Evolutionary conservation across 345 rosid species (phyloP).

Genomic region (Tarenaya hassleriana): DNA sequence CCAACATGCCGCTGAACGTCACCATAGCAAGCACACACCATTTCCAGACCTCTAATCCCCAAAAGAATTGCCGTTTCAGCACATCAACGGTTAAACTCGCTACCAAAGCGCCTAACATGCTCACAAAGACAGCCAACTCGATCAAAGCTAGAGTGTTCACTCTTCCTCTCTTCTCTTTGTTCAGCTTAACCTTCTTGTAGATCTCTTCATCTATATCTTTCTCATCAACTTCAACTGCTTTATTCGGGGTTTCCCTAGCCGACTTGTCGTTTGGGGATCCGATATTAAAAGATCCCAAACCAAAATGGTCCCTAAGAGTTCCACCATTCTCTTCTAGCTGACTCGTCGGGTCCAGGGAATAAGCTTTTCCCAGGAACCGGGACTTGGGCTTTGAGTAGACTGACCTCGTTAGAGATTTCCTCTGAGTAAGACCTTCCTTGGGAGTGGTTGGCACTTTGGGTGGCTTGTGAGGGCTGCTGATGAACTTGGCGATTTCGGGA

Average conservation of each 20-base stretch:
- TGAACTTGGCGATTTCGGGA: conserved; percentile 43
- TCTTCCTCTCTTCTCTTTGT: conserved; percentile 33
- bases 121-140: conserved; percentile 44
- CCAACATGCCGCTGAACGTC: conserved; percentile 60
- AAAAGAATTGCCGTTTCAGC: conserved; percentile 25
- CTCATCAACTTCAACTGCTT: conserved; percentile 32
- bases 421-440: conserved; percentile 33
- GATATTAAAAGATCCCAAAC: conserved; percentile 28
- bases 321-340: conserved; percentile 38
- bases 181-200: conserved; percentile 47
- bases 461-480: conserved; percentile 49
- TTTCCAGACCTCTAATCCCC: conserved; percentile 72
- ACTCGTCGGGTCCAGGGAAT: conserved; percentile 33
- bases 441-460: conserved; percentile 42
- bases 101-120: conserved; percentile 36
- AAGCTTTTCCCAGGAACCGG: conserved; percentile 70
- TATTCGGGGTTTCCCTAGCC: conserved; percentile 32
- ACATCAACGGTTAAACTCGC: conserved; percentile 48
- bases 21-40: conserved; percentile 86
- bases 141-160: conserved; percentile 37
- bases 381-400: conserved; percentile 70
- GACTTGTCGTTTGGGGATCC: conserved; percentile 50
- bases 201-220: conserved; percentile 58
- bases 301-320: conserved; percentile 31
- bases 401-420: conserved; percentile 52